phyloP scores from a whole-genome alignment of 1,284 basidiomycete species.

The Ustilago trichophora region DNA sequence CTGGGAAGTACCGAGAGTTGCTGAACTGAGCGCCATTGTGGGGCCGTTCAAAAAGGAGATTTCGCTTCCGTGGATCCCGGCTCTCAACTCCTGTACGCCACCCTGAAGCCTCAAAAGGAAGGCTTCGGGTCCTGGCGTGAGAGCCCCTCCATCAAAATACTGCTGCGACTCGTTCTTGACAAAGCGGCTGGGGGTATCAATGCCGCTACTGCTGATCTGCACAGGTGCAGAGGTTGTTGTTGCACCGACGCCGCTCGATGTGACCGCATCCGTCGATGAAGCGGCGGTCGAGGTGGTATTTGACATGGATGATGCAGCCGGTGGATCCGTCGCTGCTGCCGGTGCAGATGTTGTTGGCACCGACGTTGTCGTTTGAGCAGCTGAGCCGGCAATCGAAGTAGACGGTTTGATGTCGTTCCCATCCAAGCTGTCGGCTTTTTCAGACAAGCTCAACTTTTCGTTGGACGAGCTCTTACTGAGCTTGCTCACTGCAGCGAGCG shows the following conservation, averaged over 20 bases:
- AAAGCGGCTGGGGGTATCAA: slow-evolving; percentile 47
- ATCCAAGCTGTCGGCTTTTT: slow-evolving; percentile 9
- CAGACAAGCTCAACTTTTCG: slow-evolving; percentile 26
- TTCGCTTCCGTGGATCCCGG: slow-evolving; percentile 52
- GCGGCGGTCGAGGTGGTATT: slow-evolving; percentile 1
- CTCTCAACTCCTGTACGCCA: slow-evolving; percentile 55
- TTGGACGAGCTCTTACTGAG: slow-evolving; percentile 30
- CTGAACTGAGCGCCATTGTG: slow-evolving; percentile 26
- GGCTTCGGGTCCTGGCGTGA: slow-evolving; percentile 58
- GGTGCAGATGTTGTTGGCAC: slow-evolving; percentile 9
- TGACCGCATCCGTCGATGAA: slow-evolving; percentile 4
- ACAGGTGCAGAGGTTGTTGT: slow-evolving; percentile 25
- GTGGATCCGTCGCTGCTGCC: slow-evolving; percentile 2
- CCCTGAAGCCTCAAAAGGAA: slow-evolving; percentile 57
- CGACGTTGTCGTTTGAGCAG: slow-evolving; percentile 2
- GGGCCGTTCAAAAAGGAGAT: slow-evolving; percentile 47
- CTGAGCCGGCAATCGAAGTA: neutral
- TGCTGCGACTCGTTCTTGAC: slow-evolving; percentile 46
- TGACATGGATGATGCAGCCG: slow-evolving; percentile 1
- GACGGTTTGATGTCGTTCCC: slow-evolving; percentile 3
- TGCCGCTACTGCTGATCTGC: slow-evolving; percentile 28
- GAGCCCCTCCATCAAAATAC: slow-evolving; percentile 56
- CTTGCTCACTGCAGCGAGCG: slow-evolving; percentile 14
- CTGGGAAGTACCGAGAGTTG: slow-evolving; percentile 22
- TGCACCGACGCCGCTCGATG: neutral